A percentile compares a stretch with the other conserved stretches of the same genome.
Evolutionary conservation across 2,329 filamentous ascomycete genomes (phyloP).

Genomic region (Cordyceps pruinosa): DNA sequence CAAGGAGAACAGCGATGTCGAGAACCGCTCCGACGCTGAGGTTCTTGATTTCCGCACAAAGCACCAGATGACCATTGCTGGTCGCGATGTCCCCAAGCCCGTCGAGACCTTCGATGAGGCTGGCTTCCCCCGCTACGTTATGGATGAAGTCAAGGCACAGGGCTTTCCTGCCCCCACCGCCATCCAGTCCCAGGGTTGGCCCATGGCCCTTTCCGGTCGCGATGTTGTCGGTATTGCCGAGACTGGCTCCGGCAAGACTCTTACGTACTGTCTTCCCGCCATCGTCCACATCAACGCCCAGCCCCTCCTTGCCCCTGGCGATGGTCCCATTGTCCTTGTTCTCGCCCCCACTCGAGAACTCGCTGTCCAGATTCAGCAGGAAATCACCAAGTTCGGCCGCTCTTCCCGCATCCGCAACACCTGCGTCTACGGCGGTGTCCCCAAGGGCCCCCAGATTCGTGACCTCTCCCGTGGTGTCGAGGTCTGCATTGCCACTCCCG

Average conservation of each 20-base stretch:
- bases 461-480: slow-evolving; percentile 93
- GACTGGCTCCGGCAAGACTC: slow-evolving; percentile 97
- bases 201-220: slow-evolving; percentile 95
- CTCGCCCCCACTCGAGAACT: slow-evolving; percentile 95
- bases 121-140: slow-evolving; percentile 92
- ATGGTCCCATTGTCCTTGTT: slow-evolving; percentile 93
- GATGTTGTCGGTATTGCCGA: slow-evolving; percentile 99
- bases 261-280: slow-evolving; percentile 94
- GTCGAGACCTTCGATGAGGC: slow-evolving; percentile 98
- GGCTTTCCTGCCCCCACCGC: slow-evolving; percentile 90
- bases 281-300: slow-evolving; percentile 99
- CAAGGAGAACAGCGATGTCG: slow-evolving; percentile 83
- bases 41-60: slow-evolving; percentile 83
- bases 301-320: slow-evolving; percentile 87
- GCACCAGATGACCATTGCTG: slow-evolving; percentile 77
- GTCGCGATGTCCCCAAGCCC: slow-evolving; percentile 77
- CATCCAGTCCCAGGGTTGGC: slow-evolving; percentile 98
- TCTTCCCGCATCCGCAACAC: slow-evolving; percentile 98
- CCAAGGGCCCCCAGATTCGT: slow-evolving; percentile 93
- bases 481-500: slow-evolving; percentile 96
- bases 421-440: slow-evolving; percentile 97
- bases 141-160: slow-evolving; percentile 97
- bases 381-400: slow-evolving; percentile 97
- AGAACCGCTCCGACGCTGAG: slow-evolving; percentile 65
- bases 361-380: slow-evolving; percentile 96